Percentiles rank a stretch among this genome's conserved stretches.
Conservation (phyloP, 306 rosid genomes). For the Inga laurina region DNA sequence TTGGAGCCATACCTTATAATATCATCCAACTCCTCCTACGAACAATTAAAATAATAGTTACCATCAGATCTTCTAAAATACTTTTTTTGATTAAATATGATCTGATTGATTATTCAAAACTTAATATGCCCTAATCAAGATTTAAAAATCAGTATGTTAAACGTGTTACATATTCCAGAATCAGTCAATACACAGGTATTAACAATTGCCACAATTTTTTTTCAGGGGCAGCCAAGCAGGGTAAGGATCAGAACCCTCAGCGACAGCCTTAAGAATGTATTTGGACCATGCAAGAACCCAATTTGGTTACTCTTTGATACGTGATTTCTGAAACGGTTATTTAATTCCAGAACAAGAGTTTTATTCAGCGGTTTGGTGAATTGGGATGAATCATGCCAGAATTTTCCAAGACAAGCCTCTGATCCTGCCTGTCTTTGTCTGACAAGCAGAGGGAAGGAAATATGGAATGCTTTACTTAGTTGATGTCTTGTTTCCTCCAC, state of each 20-base stretch:
- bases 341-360: neutral
- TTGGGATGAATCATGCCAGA: conserved; percentile 2
- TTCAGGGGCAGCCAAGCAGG: neutral
- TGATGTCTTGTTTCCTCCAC: neutral
- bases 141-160: conserved; percentile 16
- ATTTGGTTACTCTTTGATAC: neutral
- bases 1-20: conserved; percentile 93
- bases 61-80: conserved; percentile 32
- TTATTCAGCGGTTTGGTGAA: neutral
- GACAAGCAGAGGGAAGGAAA: conserved; percentile 1
- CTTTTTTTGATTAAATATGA: conserved; percentile 10
- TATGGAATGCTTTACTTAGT: conserved; percentile 4
- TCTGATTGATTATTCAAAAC: neutral
- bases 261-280: neutral
- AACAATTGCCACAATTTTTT: neutral
- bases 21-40: conserved; percentile 95
- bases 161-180: conserved; percentile 12
- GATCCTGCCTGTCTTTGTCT: conserved; percentile 19
- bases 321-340: conserved; percentile 1
- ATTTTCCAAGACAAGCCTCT: neutral
- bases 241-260: conserved; percentile 7
- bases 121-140: conserved; percentile 9
- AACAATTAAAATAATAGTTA: conserved; percentile 33
- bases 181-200: conserved; percentile 17
- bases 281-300: conserved; percentile 19